Evolutionary conservation across 352 stramenopile species (phyloP).

Genomic region (Phytophthora agathidicida): DNA sequence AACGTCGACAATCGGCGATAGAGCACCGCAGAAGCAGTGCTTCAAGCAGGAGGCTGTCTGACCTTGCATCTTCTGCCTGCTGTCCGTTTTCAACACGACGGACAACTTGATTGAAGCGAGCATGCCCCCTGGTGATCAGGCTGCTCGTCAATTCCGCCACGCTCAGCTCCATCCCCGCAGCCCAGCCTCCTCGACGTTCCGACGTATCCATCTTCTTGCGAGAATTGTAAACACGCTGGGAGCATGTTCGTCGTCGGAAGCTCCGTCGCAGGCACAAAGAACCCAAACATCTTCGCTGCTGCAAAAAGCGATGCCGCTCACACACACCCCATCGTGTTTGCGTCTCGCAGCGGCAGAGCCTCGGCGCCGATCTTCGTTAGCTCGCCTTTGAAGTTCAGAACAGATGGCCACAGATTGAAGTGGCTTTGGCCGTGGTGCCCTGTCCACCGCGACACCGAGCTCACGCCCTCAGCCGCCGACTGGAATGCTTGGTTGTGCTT

Average conservation of each 20-base stretch:
- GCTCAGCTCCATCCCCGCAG: background rate
- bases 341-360: background rate
- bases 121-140: background rate
- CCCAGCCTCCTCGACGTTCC: constrained; percentile 4
- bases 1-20: too few species aligned
- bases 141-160: constrained; percentile 4
- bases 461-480: constrained; percentile 8
- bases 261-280: background rate
- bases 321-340: constrained; percentile 3
- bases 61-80: constrained; percentile 1
- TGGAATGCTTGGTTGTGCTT: constrained; percentile 6
- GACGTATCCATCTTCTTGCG: constrained; percentile 4
- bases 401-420: constrained; percentile 25
- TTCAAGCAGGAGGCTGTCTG: constrained; percentile 9
- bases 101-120: too few species aligned
- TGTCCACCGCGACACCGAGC: constrained; percentile 9
- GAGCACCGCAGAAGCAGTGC: background rate
- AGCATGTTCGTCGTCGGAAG: background rate
- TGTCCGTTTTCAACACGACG: constrained; percentile 3
- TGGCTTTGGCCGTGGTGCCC: constrained; percentile 7
- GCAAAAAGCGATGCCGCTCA: constrained; percentile 11
- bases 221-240: background rate
- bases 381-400: constrained; percentile 24
- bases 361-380: constrained; percentile 16
- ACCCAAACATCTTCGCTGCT: constrained; percentile 3